Base-by-base conservation (phyloP, 768 basidiomycete species). In the Rickenella mellea region DNA sequence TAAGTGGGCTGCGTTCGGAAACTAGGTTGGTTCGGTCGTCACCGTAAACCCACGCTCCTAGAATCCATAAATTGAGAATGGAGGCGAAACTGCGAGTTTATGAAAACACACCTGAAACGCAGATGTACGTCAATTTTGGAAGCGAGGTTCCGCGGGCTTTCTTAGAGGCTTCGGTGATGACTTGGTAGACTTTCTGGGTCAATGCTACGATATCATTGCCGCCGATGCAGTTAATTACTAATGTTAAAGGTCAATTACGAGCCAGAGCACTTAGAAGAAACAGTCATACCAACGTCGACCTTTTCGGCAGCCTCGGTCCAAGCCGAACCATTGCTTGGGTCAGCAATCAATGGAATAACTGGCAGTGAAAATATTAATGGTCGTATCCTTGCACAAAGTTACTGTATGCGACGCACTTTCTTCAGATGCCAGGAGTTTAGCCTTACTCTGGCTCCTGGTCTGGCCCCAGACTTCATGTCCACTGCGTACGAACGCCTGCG, bases 391-490 rank as follows among this genome's bases (percentile, higher is more conserved):
- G 10, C 9, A 6, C 25, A 10, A n/a, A 32, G 19, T 12, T 20
- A 12, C 28, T 10, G 33, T 32, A 19, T 8, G 36, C 1, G 1
- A 51, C 59, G 35, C 38, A 67, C 66, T 69, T 54, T 73, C 71
- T 47, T 69, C 63, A 4, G 54, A 55, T 1, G 59, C 56, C 0
- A 73, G 57, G 26, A 41, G 36, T 24, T 58, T 60, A 0, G 54
- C 62, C 37, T 67, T 68, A 2, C 37, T 49, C 9, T 43, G 37
- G 0, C 66, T 68, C 31, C 71, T 65, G 0, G 69, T 69, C 24
- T 60, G 48, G n/a, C 70, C 70, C 40, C 68, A 70, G 1, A 72
- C 71, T 19, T 61, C 58, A 41, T 73, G 68, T 0, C 71, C 71
- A 0, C 62, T 65, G 24, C 70, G 65, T 6, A 62, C 57, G 27